Evolutionary conservation across 371 early-diverging fungal genomes (phyloP).

Genomic region (Sporodiniella umbellata): DNA sequence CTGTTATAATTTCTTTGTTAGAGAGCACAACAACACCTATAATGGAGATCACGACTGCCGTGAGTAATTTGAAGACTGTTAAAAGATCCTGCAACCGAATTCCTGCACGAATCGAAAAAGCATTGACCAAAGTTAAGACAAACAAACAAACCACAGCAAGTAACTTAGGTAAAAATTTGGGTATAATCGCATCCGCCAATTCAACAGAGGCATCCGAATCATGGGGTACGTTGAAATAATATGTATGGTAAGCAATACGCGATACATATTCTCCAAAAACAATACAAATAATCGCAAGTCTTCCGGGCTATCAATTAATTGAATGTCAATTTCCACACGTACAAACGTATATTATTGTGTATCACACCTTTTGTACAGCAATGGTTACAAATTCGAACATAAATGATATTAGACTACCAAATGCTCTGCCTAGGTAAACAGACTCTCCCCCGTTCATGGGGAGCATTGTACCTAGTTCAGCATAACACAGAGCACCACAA

Average conservation of each 20-base stretch:
- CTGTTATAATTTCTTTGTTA: constrained; percentile 45
- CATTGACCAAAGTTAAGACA: constrained; percentile 68
- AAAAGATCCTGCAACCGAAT: constrained; percentile 79
- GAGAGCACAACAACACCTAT: constrained; percentile 72
- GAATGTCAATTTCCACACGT: background rate
- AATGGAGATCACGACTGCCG: constrained; percentile 72
- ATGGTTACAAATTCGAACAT: constrained; percentile 78
- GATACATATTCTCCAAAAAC: constrained; percentile 78
- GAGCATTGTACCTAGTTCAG: constrained; percentile 85
- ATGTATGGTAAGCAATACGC: constrained; percentile 59
- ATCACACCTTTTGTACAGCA: constrained; percentile 55
- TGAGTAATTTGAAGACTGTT: constrained; percentile 76
- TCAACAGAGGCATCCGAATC: constrained; percentile 45
- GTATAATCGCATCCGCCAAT: constrained; percentile 46
- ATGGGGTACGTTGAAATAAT: constrained; percentile 43
- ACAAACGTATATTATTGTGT: no score
- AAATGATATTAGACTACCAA: constrained; percentile 76
- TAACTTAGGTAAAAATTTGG: constrained; percentile 63
- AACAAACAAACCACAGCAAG: constrained; percentile 66
- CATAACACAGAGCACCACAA: constrained; percentile 75
- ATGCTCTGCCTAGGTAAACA: constrained; percentile 77
- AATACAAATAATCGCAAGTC: constrained; percentile 74
- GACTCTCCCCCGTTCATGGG: constrained; percentile 88
- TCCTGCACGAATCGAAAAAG: constrained; percentile 68
- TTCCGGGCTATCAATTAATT: constrained; percentile 50